Evolutionary conservation across 257 asterid genomes (phyloP), one percentile per base, ranked within the genome.

Genomic region (Forsythia suspensa): DNA sequence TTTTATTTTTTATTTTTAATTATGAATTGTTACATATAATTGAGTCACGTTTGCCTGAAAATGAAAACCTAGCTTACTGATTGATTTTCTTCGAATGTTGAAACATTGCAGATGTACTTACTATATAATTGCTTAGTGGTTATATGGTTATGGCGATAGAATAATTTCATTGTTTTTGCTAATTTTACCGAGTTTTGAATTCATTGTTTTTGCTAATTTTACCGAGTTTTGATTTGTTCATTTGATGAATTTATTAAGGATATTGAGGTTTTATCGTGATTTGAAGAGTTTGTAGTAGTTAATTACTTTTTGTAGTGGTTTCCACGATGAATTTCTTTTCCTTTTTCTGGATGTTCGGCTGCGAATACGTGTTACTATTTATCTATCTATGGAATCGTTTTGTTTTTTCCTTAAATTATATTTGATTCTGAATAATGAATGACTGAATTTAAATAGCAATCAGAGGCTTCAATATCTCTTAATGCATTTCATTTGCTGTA

Each of bases 381-480:
- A 63, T 77, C n/a, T 12, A 29, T 52, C 72, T 71, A n/a, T 59
- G 15, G 38, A 37, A 57, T n/a, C 36, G 10, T 6, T 55, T 55
- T 67, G 57, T 46, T 65, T 57, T 38, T 73, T 44, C 18, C 63
- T 73, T 6, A 15, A 20, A 0, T 72, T n/a, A 18, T 20, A 29
- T 42, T 20, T 52, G 78, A 61, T 39, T 69, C 41, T 80, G 61
- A 57, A 20, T 80, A 39, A 8, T 69, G 38, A 76, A 48, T 73
- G 70, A 48, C 36, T 46, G 72, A 40, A 72, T 74, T 18, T 48
- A 48, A 72, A 48, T 38, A 70, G 68, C 44, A 68, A 48, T 80
- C 18, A 65, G 71, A 67, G 81, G 70, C 39, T 66, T 74, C 39
- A 37, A 20, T 70, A 18, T 51, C 66, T 51, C 36, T 59, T 59